Evolutionary conservation across 345 rosid species (phyloP).

Genomic region (Nasturtium officinale): DNA sequence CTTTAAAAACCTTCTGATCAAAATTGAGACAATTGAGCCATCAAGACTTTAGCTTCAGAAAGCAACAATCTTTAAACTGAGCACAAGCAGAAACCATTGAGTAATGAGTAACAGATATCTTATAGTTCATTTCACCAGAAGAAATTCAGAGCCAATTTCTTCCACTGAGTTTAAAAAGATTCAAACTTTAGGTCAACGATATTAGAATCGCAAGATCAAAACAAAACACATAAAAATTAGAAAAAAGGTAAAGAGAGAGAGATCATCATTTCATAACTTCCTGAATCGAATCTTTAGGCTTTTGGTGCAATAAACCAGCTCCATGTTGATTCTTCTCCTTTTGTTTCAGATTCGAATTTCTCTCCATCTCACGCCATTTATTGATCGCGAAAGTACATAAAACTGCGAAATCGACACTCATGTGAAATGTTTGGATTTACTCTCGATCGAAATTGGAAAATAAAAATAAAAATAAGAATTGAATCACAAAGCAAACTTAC

Average conservation of each 20-base stretch:
- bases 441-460: neutral
- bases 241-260: neutral
- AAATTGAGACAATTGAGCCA: neutral
- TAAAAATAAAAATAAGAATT: neutral
- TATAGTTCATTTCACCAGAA: slow-evolving; percentile 1
- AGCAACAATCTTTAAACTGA: neutral
- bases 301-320: slow-evolving; percentile 35
- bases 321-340: slow-evolving; percentile 42
- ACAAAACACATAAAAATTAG: neutral
- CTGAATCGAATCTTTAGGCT: slow-evolving; percentile 45
- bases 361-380: slow-evolving; percentile 73
- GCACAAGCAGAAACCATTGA: neutral
- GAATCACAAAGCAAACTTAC: slow-evolving; percentile 40
- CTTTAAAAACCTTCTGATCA: neutral
- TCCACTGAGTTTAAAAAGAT: neutral
- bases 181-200: slow-evolving; percentile 25
- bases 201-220: slow-evolving; percentile 16
- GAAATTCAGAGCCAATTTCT: neutral
- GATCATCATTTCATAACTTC: slow-evolving; percentile 50
- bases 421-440: neutral
- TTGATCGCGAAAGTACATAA: slow-evolving; percentile 61
- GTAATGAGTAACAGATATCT: slow-evolving; percentile 10
- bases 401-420: slow-evolving; percentile 44
- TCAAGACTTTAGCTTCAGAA: neutral
- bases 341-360: slow-evolving; percentile 50